A percentile compares a stretch with the other conserved stretches of the same genome.
Evolutionary conservation across 768 basidiomycete genomes (phyloP).

Genomic region (Cystoderma amianthinum): DNA sequence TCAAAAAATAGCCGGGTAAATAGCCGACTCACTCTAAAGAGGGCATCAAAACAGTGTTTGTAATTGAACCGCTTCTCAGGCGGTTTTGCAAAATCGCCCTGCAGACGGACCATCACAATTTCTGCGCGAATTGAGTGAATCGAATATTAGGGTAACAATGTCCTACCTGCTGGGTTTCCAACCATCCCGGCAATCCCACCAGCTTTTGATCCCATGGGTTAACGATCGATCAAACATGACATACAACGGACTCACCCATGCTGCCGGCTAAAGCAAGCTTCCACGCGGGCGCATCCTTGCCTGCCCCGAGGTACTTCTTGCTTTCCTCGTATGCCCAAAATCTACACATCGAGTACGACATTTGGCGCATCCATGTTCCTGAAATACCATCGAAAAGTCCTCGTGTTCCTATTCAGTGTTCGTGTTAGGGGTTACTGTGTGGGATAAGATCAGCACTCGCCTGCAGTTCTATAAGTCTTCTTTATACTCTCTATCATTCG

Average conservation of each 20-base stretch:
- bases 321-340: constrained; percentile 93
- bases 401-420: constrained; percentile 36
- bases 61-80: constrained; percentile 87
- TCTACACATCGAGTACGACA: constrained; percentile 89
- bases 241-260: constrained; percentile 57
- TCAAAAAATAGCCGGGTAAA: neutral
- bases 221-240: constrained; percentile 5
- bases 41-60: constrained; percentile 82
- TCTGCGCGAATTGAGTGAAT: constrained; percentile 28
- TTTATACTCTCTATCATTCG: constrained; percentile 78
- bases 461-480: constrained; percentile 79
- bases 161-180: constrained; percentile 83
- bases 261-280: constrained; percentile 76
- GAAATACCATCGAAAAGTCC: constrained; percentile 85
- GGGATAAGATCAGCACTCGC: constrained; percentile 30
- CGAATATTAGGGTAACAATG: too few relatives aligned
- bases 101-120: constrained; percentile 83
- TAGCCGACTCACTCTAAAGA: constrained; percentile 68
- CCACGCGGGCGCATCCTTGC: constrained; percentile 69
- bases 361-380: constrained; percentile 87
- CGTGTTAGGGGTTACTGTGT: constrained; percentile 20
- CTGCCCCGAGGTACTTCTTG: constrained; percentile 75
- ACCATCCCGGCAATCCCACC: constrained; percentile 81
- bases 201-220: constrained; percentile 33
- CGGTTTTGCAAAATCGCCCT: constrained; percentile 87